phyloP scores from a whole-genome alignment of 1,139 yeast species.

The Suhomyces bribrorum region DNA sequence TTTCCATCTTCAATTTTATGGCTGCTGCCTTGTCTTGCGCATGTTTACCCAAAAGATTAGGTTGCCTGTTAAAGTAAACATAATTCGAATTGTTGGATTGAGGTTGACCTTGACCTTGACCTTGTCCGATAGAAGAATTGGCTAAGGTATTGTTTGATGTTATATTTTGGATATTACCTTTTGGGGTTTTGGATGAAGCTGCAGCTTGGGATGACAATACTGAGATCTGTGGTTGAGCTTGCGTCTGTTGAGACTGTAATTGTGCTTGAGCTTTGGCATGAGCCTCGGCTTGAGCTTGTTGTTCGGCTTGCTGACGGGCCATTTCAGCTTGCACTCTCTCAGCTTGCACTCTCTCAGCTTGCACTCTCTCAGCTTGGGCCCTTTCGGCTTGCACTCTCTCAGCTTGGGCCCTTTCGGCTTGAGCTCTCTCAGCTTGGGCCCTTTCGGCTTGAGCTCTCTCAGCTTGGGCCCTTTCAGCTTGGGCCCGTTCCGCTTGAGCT shows the following conservation, averaged over 20 bases:
- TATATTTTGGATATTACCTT: slow-evolving; percentile 8
- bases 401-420: too few species aligned
- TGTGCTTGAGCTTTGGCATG: slow-evolving; percentile 20
- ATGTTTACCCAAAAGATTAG: slow-evolving; percentile 65
- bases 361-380: too few species aligned
- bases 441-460: too few species aligned
- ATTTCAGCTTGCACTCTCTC: too few species aligned
- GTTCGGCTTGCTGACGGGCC: slow-evolving; percentile 16
- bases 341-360: too few species aligned
- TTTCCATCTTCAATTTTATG: slow-evolving; percentile 68
- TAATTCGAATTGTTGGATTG: slow-evolving; percentile 35
- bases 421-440: too few species aligned
- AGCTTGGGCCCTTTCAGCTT: too few species aligned
- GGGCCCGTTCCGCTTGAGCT: slow-evolving; percentile 17
- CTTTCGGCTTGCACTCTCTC: too few species aligned
- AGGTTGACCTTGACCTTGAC: slow-evolving; percentile 10
- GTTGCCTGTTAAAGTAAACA: slow-evolving; percentile 83
- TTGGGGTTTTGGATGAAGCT: slow-evolving; percentile 1
- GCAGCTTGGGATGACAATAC: slow-evolving; percentile 8
- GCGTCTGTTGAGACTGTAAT: slow-evolving; percentile 14
- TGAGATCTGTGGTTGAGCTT: slow-evolving; percentile 9
- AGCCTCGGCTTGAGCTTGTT: slow-evolving; percentile 17
- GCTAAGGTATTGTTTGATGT: slow-evolving; percentile 16
- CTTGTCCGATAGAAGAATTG: slow-evolving; percentile 14
- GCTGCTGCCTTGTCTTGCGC: slow-evolving; percentile 77